Evolutionary conservation across 495 filamentous ascomycete species (phyloP), one percentile per base, ranked within the genome.

Genomic region (Tuber microsphaerosporum): DNA sequence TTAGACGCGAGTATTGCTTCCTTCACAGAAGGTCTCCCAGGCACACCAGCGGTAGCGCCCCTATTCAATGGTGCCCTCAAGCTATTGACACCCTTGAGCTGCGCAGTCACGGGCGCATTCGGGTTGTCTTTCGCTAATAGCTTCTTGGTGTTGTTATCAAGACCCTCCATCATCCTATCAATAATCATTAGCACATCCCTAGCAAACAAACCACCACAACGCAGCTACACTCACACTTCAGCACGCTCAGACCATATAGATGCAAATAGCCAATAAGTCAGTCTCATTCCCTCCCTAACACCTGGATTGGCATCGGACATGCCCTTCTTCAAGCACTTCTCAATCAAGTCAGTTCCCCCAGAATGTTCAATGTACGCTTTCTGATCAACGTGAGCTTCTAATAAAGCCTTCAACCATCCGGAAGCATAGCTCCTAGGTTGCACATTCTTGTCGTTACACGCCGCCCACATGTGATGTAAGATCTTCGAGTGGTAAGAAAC

Each of bases 361-460:
- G 89, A 87, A 82, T 95, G 93, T 80, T 97, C 94, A 71, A 97
- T 86, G 16, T 92, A 89, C 71, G 85, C 88, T 83, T 93, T 97
- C 80, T 97, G 90, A 78, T 91, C 88, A 5, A 89, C 84, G 82
- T 97, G 92, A 75, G 92, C 92, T 73, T 86, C 90, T 44, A 99
- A 84, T 46, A 98, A 78, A 4, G 91, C 93, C 83, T 89, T 92
- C 19, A 98, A 84, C 95, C 95, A 99, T 19, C 89, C 91, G 31
- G 92, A 85, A 17, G 90, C 91, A 84, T 89, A 97, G 2, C 88
- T 88, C 71, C 95, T 89, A 41, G 94, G 88, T 78, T 93, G 90
- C 2, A 93, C 89, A 83, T 97, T 98, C 85, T 97, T 99, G 83
- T 98, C 95, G 81, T 94, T 90, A 72, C 87, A 90, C 42, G 96